Conservation (phyloP, 805 yeast species). For the Kazachstania martiniae region DNA sequence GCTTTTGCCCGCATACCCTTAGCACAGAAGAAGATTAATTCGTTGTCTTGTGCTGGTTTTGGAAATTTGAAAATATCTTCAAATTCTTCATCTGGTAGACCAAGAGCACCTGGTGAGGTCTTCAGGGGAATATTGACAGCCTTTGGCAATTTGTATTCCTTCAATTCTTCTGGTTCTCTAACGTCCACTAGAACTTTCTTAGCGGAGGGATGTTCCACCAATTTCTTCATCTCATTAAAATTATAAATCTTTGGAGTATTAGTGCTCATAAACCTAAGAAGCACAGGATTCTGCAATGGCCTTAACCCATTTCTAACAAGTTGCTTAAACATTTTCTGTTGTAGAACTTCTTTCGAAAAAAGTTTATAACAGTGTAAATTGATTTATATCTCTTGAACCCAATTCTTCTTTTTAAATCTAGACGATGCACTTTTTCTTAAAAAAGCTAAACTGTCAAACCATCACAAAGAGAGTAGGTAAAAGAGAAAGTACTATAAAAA, state of each 20-base stretch:
- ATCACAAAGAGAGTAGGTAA: too few relatives aligned
- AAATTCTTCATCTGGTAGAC: slow-evolving; percentile 68
- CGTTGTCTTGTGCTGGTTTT: slow-evolving; percentile 64
- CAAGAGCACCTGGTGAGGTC: slow-evolving; percentile 86
- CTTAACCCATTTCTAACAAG: too few relatives aligned
- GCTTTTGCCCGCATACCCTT: slow-evolving; percentile 88
- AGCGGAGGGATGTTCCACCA: slow-evolving; percentile 38
- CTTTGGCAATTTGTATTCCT: slow-evolving; percentile 67
- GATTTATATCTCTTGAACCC: too few relatives aligned
- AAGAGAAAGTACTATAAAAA: too few relatives aligned
- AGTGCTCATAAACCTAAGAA: too few relatives aligned
- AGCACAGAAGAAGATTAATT: slow-evolving; percentile 80
- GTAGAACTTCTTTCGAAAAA: too few relatives aligned
- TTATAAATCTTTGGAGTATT: slow-evolving; percentile 36
- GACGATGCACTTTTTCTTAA: too few relatives aligned
- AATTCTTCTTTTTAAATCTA: too few relatives aligned
- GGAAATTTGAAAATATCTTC: slow-evolving; percentile 67
- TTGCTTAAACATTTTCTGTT: too few relatives aligned
- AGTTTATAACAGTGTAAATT: too few relatives aligned
- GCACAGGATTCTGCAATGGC: too few relatives aligned
- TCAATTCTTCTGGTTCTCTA: slow-evolving; percentile 77
- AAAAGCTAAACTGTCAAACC: too few relatives aligned
- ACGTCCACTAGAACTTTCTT: slow-evolving; percentile 67
- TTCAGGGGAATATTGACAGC: slow-evolving; percentile 85
- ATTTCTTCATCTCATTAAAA: slow-evolving; percentile 39